A percentile compares a stretch with the other conserved stretches of the same genome.
Conservation (phyloP, 2,329 filamentous ascomycete species). For the Penicillium paneum region DNA sequence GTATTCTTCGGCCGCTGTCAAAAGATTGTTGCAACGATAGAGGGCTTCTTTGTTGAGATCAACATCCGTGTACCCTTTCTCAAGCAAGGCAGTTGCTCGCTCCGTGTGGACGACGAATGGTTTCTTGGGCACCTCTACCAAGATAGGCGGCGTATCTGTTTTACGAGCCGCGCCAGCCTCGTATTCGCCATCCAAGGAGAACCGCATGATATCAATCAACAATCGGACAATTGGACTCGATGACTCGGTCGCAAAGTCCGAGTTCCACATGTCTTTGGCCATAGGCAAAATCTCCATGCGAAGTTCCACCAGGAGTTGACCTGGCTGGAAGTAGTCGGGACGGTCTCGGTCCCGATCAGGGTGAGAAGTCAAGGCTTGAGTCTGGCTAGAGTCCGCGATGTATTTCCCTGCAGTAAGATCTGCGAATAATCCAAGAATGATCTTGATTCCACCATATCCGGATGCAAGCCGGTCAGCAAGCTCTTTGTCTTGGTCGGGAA, state of each 20-base stretch:
- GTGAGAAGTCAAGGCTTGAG: slow-evolving; percentile 52
- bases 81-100: slow-evolving; percentile 43
- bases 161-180: slow-evolving; percentile 65
- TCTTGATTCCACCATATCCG: slow-evolving; percentile 66
- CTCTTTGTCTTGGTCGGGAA: slow-evolving; percentile 39
- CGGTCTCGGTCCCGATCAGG: slow-evolving; percentile 55
- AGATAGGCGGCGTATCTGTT: slow-evolving; percentile 55
- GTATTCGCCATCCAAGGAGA: slow-evolving; percentile 71
- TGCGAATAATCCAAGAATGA: slow-evolving; percentile 78
- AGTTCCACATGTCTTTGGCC: slow-evolving; percentile 78
- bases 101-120: slow-evolving; percentile 54
- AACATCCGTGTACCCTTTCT: slow-evolving; percentile 51
- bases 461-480: slow-evolving; percentile 46
- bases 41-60: slow-evolving; percentile 73
- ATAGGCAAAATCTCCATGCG: slow-evolving; percentile 75
- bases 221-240: slow-evolving; percentile 72
- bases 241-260: slow-evolving; percentile 75
- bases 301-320: slow-evolving; percentile 82
- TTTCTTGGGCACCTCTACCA: slow-evolving; percentile 47
- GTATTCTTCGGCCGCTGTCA: slow-evolving; percentile 65
- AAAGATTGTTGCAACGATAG: slow-evolving; percentile 73
- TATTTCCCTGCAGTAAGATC: slow-evolving; percentile 74
- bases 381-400: slow-evolving; percentile 71
- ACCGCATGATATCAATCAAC: slow-evolving; percentile 78
- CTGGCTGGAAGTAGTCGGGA: slow-evolving; percentile 61